These are phyloP conservation scores for Herpetomonas samuelpessoai DNA, from an alignment of 208 protist genomes.

Conservation along the genomic window DNA sequence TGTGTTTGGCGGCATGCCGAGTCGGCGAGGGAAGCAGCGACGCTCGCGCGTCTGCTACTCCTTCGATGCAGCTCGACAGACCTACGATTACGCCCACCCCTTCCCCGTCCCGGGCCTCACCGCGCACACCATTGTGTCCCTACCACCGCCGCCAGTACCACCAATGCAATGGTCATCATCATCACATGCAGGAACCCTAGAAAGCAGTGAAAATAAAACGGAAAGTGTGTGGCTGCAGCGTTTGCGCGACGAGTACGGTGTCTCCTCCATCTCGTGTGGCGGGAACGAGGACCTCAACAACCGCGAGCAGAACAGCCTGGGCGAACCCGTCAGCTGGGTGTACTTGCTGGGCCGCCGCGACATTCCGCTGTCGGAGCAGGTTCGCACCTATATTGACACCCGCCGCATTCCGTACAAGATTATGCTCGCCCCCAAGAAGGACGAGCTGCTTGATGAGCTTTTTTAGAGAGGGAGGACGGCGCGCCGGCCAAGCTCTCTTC, in stretches of 20 bases:
- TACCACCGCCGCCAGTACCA: conserved; percentile 11
- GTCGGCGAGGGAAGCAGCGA: conserved; percentile 30
- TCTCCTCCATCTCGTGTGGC: conserved; percentile 28
- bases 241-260: conserved; percentile 7
- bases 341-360: conserved; percentile 26
- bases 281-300: conserved; percentile 39
- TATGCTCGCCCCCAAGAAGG: conserved; percentile 13
- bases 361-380: conserved; percentile 30
- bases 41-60: conserved; percentile 43
- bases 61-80: conserved; percentile 25
- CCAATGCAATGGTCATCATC: background rate
- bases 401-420: conserved; percentile 21
- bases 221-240: conserved; percentile 4
- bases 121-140: conserved; percentile 27
- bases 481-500: too few species aligned
- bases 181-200: background rate
- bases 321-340: conserved; percentile 33
- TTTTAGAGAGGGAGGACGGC: too few species aligned
- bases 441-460: conserved; percentile 49
- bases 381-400: conserved; percentile 27
- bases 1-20: conserved; percentile 48
- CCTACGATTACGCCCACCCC: conserved; percentile 38
- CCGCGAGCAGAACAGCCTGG: conserved; percentile 39
- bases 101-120: conserved; percentile 42
- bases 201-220: too few species aligned